Conservation (phyloP, 441 rosid species). For the Euphorbia corollata region DNA sequence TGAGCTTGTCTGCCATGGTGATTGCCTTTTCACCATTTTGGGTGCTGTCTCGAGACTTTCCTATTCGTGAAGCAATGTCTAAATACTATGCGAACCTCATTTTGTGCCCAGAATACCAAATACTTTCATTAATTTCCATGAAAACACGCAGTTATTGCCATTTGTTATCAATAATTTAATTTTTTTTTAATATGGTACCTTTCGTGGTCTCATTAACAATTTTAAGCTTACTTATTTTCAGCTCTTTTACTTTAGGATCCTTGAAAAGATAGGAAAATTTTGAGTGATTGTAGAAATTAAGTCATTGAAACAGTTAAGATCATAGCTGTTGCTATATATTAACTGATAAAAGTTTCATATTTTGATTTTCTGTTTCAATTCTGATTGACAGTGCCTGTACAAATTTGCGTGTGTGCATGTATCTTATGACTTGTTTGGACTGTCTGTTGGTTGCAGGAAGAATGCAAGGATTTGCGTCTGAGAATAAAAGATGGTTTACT, state of each 20-base stretch:
- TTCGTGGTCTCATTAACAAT: slow-evolving; percentile 1
- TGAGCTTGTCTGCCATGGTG: not conserved
- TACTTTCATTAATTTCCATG: not conserved
- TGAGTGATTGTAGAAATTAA: not conserved
- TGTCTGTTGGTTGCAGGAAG: slow-evolving; percentile 44
- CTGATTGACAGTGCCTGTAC: not conserved
- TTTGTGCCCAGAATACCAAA: not conserved
- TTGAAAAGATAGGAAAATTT: not conserved
- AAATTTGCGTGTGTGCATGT: not conserved
- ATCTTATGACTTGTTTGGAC: slow-evolving; percentile 10
- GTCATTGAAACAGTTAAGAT: not conserved
- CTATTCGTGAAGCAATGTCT: not conserved
- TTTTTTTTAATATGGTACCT: not conserved
- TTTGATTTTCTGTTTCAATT: slow-evolving; percentile 2
- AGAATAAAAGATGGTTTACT: slow-evolving; percentile 33
- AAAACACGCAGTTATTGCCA: not conserved
- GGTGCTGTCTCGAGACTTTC: not conserved
- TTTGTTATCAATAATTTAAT: not conserved
- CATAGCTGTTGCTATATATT: slow-evolving; percentile 2
- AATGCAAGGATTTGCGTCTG: slow-evolving; percentile 40
- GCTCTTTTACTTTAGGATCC: not conserved
- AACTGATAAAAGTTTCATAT: not conserved
- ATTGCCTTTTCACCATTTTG: not conserved
- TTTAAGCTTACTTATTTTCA: not conserved
- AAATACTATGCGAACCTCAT: not conserved